Base-by-base conservation (phyloP, 106 monocot species). In the Iris macrosiphon region DNA sequence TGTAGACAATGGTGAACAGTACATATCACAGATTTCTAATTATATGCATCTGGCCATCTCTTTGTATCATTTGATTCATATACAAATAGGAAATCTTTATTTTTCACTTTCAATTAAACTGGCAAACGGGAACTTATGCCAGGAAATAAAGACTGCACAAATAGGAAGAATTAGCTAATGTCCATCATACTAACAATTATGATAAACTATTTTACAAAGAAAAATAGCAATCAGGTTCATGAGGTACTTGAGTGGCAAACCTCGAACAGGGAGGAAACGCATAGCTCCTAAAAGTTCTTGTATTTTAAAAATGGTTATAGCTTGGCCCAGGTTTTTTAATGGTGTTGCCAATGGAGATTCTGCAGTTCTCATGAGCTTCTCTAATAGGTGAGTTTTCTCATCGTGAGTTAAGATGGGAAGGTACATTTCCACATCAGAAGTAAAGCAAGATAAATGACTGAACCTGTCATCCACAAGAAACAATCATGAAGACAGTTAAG, bases 351-450 rank as follows among this genome's bases (percentile, higher is more conserved):
- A 62, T 24, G 58, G 46, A 65, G 66, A 66, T 57, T 80, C 70
- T 37, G 55, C 62, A 32, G 27, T 62, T 43, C 40, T 60, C 26
- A 59, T 53, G 43, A 77, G 69, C 44, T 57, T 75, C 9, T 65
- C 63, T 44, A 86, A 52, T 41, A 91, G 39, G 8, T 78, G 75
- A 31, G 48, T 22, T 61, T 61, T 90, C 58, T 98, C 96, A 41
- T 57, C 48, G 6, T 66, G 13, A 7, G 63, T 70, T 46, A 98
- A 71, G 8, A 68, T 20, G 30, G 52, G 64, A 39, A 77, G 51
- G 57, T 76, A 91, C 14, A 34, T 44, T 62, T 98, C 75, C 20
- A 98, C 64, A 70, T 98, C 96, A 59, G 96, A 86, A 46, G 83
- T 62, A 64, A 83, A 87, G 38, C 72, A 83, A 64, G 82, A 66